Evolutionary conservation across 2,329 filamentous ascomycete species (phyloP).

Genomic region (Fusarium praegraminearum): DNA sequence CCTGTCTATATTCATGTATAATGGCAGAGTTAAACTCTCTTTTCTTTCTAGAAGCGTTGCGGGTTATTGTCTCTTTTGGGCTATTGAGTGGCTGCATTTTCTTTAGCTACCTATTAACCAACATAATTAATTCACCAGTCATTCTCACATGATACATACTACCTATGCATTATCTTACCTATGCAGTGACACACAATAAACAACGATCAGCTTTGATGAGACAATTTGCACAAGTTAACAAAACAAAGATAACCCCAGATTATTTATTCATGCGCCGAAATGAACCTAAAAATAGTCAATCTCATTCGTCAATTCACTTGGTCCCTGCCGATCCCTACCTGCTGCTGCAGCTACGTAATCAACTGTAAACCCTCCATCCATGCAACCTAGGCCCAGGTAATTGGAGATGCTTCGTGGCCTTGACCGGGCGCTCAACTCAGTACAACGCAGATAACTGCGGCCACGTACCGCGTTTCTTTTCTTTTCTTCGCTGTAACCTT

Average conservation of each 20-base stretch:
- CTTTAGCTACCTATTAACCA: constrained; percentile 20
- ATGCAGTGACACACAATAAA: background rate
- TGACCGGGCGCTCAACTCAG: constrained; percentile 8
- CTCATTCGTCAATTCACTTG: constrained; percentile 12
- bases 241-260: background rate
- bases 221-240: background rate
- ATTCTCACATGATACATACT: no score
- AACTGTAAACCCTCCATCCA: constrained; percentile 15
- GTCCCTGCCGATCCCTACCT: constrained; percentile 36
- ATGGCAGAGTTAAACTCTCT: background rate
- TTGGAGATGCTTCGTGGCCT: constrained; percentile 43
- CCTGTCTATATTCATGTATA: constrained; percentile 20
- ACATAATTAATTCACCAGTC: constrained; percentile 2
- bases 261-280: background rate
- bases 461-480: constrained; percentile 21
- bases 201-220: background rate
- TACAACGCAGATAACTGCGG: constrained; percentile 6
- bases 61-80: background rate
- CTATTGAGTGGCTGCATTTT: background rate
- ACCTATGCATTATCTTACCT: background rate
- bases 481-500: background rate
- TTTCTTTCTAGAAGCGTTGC: background rate
- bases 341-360: constrained; percentile 34
- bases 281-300: constrained; percentile 3
- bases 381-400: background rate